A percentile compares a stretch with the other conserved stretches of the same genome.
Evolutionary conservation across 208 protist species (phyloP).

Genomic region (Zelonia costaricensis): DNA sequence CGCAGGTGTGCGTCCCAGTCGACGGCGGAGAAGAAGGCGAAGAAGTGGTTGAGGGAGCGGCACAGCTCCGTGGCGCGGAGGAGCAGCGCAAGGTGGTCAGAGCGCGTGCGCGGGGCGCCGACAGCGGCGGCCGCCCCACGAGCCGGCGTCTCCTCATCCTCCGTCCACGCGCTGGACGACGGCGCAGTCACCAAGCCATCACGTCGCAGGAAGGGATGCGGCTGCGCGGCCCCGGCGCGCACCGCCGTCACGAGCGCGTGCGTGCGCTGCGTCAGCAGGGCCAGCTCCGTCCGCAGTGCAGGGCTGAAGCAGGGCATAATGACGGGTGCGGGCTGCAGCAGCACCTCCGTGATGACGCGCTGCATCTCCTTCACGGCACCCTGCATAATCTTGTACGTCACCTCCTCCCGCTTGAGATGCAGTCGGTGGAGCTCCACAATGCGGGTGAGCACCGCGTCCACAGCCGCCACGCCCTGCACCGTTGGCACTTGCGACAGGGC

Average conservation of each 20-base stretch:
- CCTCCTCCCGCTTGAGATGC: slow-evolving; percentile 31
- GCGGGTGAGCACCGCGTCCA: slow-evolving; percentile 16
- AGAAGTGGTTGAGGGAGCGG: slow-evolving; percentile 36
- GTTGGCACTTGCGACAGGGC: too few species aligned
- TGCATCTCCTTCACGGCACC: slow-evolving; percentile 29
- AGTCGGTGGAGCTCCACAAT: slow-evolving; percentile 28
- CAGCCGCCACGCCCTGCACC: not conserved
- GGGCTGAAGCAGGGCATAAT: not conserved
- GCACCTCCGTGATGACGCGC: slow-evolving; percentile 28
- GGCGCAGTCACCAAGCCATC: too few species aligned
- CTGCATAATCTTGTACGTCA: slow-evolving; percentile 22
- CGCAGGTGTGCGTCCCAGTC: slow-evolving; percentile 22
- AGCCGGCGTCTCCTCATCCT: not conserved
- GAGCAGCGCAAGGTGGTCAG: slow-evolving; percentile 8
- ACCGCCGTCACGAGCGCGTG: slow-evolving; percentile 11
- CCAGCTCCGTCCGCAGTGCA: slow-evolving; percentile 13
- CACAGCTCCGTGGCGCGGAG: slow-evolving; percentile 19
- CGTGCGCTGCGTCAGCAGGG: not conserved
- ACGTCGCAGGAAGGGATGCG: slow-evolving; percentile 5
- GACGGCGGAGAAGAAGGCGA: slow-evolving; percentile 26
- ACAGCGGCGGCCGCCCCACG: not conserved
- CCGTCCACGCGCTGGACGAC: not conserved
- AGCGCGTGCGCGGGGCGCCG: not conserved
- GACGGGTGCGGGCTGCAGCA: slow-evolving; percentile 10
- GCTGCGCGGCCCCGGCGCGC: not conserved